Percentiles rank a stretch among this genome's conserved stretches.
phyloP scores from a whole-genome alignment of 768 basidiomycete genomes.

The Hirschioporus abietinus region DNA sequence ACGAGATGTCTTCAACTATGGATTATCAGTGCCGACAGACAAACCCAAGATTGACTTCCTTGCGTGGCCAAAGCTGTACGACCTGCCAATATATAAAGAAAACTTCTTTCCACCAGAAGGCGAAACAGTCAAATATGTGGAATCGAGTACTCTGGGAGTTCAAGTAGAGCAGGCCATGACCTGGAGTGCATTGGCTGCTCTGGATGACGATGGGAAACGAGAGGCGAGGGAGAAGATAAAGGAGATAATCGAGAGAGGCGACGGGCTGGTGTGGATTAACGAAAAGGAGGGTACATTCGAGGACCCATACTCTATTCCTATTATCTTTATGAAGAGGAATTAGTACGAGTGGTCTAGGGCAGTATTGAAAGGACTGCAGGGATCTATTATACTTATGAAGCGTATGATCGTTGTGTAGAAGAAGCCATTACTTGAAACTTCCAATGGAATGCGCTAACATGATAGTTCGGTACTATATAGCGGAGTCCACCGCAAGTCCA shows the following conservation, averaged over 20 bases:
- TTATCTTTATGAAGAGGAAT: background rate
- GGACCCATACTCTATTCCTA: slow-evolving; percentile 20
- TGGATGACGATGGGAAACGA: slow-evolving; percentile 22
- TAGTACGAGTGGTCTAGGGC: background rate
- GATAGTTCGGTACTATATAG: too few species aligned
- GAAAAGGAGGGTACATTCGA: slow-evolving; percentile 30
- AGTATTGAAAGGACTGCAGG: too few species aligned
- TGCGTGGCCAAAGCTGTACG: slow-evolving; percentile 35
- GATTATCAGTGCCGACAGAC: slow-evolving; percentile 60
- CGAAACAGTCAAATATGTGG: slow-evolving; percentile 18
- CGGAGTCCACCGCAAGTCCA: too few species aligned
- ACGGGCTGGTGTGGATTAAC: slow-evolving; percentile 33
- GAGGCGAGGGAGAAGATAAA: slow-evolving; percentile 22
- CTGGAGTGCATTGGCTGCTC: slow-evolving; percentile 35
- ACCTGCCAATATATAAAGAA: slow-evolving; percentile 24
- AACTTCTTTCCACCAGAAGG: slow-evolving; percentile 26
- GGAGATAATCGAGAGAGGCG: slow-evolving; percentile 21
- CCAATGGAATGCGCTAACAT: too few species aligned
- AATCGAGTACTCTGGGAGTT: slow-evolving; percentile 24
- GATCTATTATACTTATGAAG: too few species aligned
- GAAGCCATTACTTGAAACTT: too few species aligned
- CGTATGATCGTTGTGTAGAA: too few species aligned
- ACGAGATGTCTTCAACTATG: slow-evolving; percentile 44
- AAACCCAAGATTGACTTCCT: slow-evolving; percentile 78
- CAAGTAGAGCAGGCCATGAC: slow-evolving; percentile 31